Conservation (phyloP, 1,284 basidiomycete genomes). For the Sanghuangporus weigelae region DNA sequence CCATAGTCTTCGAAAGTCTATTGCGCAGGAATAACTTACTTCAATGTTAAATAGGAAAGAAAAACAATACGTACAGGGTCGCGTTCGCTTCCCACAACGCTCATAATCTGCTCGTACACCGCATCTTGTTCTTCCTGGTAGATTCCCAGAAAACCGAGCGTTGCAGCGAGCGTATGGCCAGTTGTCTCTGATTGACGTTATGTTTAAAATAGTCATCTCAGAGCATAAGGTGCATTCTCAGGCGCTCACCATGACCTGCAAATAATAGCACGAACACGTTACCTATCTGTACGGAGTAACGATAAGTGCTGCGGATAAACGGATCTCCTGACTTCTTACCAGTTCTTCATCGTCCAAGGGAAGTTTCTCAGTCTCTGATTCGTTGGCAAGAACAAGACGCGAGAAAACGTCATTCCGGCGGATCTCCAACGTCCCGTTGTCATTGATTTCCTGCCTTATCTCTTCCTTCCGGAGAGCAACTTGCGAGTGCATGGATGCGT, state of each 20-base stretch:
- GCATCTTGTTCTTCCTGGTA: constrained; percentile 44
- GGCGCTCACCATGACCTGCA: constrained; percentile 46
- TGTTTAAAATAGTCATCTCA: background rate
- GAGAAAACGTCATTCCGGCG: constrained; percentile 39
- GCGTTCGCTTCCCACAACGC: constrained; percentile 34
- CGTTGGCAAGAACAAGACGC: constrained; percentile 45
- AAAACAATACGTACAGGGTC: constrained; percentile 32
- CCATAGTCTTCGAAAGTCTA: constrained; percentile 40
- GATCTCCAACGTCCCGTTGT: constrained; percentile 10
- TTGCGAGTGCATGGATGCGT: constrained; percentile 36
- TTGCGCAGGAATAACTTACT: background rate
- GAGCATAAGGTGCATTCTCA: background rate
- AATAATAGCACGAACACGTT: constrained; percentile 50
- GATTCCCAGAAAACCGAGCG: constrained; percentile 40
- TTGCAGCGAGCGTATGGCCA: constrained; percentile 41
- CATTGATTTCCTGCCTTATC: constrained; percentile 23
- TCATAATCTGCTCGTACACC: constrained; percentile 38
- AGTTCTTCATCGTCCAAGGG: constrained; percentile 43
- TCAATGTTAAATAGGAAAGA: background rate
- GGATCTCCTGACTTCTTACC: constrained; percentile 26
- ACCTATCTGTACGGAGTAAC: constrained; percentile 35
- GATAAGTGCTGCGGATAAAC: background rate
- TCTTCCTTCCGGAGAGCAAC: constrained; percentile 33
- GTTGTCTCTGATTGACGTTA: constrained; percentile 40
- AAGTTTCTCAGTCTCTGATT: constrained; percentile 39